These are phyloP conservation scores for Chaetomium fimeti DNA, from an alignment of 495 filamentous ascomycete species.

Conservation along the genomic window DNA sequence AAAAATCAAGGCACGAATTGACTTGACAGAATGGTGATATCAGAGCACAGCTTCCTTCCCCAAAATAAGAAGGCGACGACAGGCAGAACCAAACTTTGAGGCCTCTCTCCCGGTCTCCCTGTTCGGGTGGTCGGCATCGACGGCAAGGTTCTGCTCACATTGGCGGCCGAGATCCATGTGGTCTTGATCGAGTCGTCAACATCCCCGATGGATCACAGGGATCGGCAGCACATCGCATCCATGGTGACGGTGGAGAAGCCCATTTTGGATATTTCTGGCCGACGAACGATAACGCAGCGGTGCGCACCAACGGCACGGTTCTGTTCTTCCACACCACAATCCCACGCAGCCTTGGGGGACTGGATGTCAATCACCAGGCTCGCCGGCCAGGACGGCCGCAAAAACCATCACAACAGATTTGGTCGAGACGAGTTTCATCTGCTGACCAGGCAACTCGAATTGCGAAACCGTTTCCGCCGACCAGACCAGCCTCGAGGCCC, in stretches of 20 bases:
- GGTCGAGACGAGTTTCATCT: too few species aligned
- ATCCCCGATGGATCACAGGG: neutral
- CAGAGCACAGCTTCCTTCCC: slow-evolving; percentile 16
- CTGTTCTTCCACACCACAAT: neutral
- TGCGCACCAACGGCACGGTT: neutral
- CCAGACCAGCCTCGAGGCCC: too few species aligned
- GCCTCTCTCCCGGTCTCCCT: neutral
- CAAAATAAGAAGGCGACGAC: neutral
- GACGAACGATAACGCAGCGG: neutral
- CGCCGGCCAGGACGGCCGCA: too few species aligned
- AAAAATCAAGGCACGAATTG: slow-evolving; percentile 24
- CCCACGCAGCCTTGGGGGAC: neutral
- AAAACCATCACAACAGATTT: too few species aligned
- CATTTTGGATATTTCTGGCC: neutral
- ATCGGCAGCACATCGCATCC: slow-evolving; percentile 7
- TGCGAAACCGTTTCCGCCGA: neutral
- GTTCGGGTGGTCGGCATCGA: neutral
- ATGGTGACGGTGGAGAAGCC: neutral
- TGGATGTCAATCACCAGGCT: neutral
- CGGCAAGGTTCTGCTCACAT: neutral
- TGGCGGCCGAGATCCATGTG: neutral
- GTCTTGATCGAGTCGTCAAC: neutral
- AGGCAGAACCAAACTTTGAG: neutral
- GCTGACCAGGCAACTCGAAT: neutral
- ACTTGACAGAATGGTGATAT: slow-evolving; percentile 19